Evolutionary conservation across 345 rosid genomes (phyloP).

Genomic region (Firmiana major): DNA sequence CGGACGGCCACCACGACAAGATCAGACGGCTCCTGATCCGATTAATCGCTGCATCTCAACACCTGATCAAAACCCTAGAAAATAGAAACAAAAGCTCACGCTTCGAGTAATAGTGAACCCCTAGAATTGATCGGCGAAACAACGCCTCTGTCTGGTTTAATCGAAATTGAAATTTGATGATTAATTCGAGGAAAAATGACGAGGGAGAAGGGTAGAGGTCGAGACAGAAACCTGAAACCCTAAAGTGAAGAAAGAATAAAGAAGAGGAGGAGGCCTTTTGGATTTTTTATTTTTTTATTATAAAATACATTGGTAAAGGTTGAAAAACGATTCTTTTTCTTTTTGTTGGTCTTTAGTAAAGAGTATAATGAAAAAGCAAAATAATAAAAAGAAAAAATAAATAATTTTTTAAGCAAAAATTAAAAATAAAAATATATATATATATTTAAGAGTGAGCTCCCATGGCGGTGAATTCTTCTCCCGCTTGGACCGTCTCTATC

Average conservation of each 20-base stretch:
- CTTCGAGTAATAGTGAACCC: neutral
- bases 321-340: too few species aligned
- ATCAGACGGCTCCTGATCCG: conserved; percentile 58
- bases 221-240: conserved; percentile 11
- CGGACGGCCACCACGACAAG: conserved; percentile 29
- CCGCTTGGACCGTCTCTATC: neutral
- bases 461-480: neutral
- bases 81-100: neutral
- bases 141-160: neutral
- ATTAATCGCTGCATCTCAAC: conserved; percentile 40
- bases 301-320: neutral
- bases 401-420: too few species aligned
- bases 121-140: neutral
- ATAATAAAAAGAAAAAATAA: neutral
- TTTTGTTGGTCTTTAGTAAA: neutral
- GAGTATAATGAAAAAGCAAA: too few species aligned
- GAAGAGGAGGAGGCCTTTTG: neutral
- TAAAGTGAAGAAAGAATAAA: conserved; percentile 10
- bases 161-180: neutral
- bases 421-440: too few species aligned
- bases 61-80: conserved; percentile 19
- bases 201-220: neutral
- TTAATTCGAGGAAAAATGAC: neutral
- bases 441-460: neutral
- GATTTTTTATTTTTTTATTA: neutral